Conservation (phyloP, 129 eudicot species). For the Escallonia rubra region DNA sequence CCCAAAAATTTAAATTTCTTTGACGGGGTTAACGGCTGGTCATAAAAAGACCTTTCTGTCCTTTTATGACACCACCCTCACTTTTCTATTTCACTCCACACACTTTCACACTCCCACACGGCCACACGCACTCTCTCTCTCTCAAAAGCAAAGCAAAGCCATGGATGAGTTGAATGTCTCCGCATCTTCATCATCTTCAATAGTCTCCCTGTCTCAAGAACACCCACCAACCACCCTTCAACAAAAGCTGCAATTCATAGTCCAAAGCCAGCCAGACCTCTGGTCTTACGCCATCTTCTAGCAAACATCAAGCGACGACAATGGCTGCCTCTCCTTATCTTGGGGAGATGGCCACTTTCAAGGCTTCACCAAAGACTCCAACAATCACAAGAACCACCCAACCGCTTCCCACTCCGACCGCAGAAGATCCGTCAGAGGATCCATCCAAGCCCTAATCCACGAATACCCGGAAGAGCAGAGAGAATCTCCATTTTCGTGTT, state of each 20-base stretch:
- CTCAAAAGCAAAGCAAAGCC: too few relatives aligned
- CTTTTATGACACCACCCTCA: too few relatives aligned
- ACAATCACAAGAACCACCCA: constrained; percentile 7
- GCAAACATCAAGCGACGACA: constrained; percentile 41
- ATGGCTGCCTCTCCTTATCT: constrained; percentile 20
- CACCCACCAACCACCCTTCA: constrained; percentile 25
- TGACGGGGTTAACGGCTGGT: too few relatives aligned
- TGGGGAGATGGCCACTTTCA: constrained; percentile 68
- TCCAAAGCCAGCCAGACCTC: constrained; percentile 41
- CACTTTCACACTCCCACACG: too few relatives aligned
- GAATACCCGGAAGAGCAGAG: constrained; percentile 12
- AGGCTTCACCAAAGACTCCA: constrained; percentile 15
- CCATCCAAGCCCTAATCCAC: constrained; percentile 34
- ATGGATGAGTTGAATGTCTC: constrained; percentile 38
- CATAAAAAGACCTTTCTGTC: too few relatives aligned
- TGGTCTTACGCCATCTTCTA: constrained; percentile 67
- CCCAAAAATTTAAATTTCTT: too few relatives aligned
- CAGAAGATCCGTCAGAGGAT: constrained; percentile 24
- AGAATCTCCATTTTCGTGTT: too few relatives aligned
- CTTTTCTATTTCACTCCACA: too few relatives aligned
- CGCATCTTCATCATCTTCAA: constrained; percentile 37
- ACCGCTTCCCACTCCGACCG: constrained; percentile 3
- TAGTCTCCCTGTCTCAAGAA: constrained; percentile 15
- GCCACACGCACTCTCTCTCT: too few relatives aligned
- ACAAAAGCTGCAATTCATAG: constrained; percentile 41